phyloP scores from a whole-genome alignment of 345 rosid genomes.

The Rhodamnia rubescens region DNA sequence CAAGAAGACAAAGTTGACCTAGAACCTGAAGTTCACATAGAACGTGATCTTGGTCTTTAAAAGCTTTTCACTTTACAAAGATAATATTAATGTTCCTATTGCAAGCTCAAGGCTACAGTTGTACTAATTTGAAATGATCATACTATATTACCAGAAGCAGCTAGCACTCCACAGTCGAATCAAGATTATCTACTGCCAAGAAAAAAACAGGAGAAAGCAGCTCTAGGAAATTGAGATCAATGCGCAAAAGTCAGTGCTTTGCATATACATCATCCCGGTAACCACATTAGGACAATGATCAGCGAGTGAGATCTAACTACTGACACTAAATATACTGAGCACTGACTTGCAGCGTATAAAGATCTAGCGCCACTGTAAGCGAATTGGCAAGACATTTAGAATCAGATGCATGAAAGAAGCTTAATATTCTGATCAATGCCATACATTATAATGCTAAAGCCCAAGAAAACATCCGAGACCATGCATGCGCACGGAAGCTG shows the following conservation, averaged over 20 bases:
- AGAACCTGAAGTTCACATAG: not conserved
- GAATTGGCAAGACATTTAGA: not conserved
- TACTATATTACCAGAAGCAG: not conserved
- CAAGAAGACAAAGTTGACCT: not conserved
- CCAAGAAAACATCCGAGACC: not conserved
- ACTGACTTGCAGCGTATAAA: not conserved
- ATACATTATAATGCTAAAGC: not conserved
- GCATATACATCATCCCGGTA: not conserved
- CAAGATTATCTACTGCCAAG: not conserved
- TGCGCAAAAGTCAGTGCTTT: not conserved
- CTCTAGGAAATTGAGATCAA: not conserved
- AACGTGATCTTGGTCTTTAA: not conserved
- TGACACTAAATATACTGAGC: not conserved
- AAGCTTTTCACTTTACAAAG: not conserved
- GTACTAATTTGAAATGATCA: not conserved
- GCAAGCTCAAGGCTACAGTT: not conserved
- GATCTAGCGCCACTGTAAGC: not conserved
- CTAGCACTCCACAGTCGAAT: not conserved
- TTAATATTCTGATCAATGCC: not conserved
- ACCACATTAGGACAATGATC: not conserved
- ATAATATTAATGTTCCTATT: not conserved
- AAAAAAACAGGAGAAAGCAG: not conserved
- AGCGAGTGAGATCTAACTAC: not conserved
- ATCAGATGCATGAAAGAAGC: not conserved
- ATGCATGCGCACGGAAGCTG: not conserved